Evolutionary conservation across 768 basidiomycete species (phyloP).

Genomic region (Rhizopogon roseolus): DNA sequence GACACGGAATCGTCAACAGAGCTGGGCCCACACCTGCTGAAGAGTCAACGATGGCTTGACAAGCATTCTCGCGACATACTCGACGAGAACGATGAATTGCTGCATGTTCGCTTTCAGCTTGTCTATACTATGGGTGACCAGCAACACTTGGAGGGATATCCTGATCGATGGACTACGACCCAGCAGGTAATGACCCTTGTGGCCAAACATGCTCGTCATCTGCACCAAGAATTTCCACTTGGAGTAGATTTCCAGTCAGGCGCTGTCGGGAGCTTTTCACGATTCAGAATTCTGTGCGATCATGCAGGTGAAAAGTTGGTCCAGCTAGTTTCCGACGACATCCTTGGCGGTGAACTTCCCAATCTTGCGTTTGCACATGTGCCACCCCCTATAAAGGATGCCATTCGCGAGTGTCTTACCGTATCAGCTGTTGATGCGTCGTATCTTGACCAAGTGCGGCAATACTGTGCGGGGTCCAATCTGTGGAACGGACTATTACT

Average conservation of each 20-base stretch:
- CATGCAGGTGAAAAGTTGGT: slow-evolving; percentile 1
- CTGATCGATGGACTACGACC: slow-evolving; percentile 37
- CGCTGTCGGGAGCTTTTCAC: background rate
- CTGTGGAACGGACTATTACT: slow-evolving; percentile 37
- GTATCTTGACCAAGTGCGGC: slow-evolving; percentile 8
- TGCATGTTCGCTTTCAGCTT: slow-evolving; percentile 42
- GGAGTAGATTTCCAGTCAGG: slow-evolving; percentile 3
- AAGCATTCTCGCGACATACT: slow-evolving; percentile 20
- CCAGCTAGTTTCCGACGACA: slow-evolving; percentile 1
- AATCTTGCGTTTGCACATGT: slow-evolving; percentile 14
- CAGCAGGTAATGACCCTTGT: slow-evolving; percentile 32
- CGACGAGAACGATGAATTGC: slow-evolving; percentile 29
- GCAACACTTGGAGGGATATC: slow-evolving; percentile 30
- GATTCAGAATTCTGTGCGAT: slow-evolving; percentile 1
- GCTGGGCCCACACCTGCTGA: slow-evolving; percentile 14
- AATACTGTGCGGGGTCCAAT: slow-evolving; percentile 7
- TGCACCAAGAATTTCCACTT: background rate
- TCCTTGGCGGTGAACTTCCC: slow-evolving; percentile 16
- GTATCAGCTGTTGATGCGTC: background rate
- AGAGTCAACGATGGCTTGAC: slow-evolving; percentile 19
- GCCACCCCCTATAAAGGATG: slow-evolving; percentile 8
- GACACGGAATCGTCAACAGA: background rate
- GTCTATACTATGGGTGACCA: slow-evolving; percentile 39
- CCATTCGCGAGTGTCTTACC: slow-evolving; percentile 21
- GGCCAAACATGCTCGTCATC: background rate